Percentiles rank a stretch among this genome's conserved stretches.
phyloP scores from a whole-genome alignment of 805 yeast species.

The Danielozyma ontarioensis region DNA sequence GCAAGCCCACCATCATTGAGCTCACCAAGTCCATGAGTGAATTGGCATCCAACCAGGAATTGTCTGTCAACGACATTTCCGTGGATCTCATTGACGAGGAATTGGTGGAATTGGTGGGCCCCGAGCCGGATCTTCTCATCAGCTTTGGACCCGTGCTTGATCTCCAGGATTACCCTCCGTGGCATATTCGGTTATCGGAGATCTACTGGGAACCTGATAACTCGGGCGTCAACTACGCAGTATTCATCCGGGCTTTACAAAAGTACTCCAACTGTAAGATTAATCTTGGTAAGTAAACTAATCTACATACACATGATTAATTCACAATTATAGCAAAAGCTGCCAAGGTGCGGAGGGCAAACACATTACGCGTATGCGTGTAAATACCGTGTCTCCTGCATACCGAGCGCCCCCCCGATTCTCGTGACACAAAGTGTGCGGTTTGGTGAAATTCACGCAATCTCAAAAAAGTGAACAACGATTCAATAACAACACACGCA shows the following conservation, averaged over 20 bases:
- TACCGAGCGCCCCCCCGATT: not conserved
- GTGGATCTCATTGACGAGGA: slow-evolving; percentile 73
- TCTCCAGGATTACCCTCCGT: slow-evolving; percentile 94
- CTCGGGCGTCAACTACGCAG: slow-evolving; percentile 72
- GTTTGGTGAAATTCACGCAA: not conserved
- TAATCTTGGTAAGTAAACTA: slow-evolving; percentile 72
- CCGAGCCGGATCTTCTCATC: slow-evolving; percentile 88
- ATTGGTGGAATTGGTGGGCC: slow-evolving; percentile 68
- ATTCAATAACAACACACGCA: not conserved
- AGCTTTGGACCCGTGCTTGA: slow-evolving; percentile 84
- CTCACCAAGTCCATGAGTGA: slow-evolving; percentile 83
- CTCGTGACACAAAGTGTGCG: not conserved
- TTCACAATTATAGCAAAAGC: too few relatives aligned
- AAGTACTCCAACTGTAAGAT: slow-evolving; percentile 76
- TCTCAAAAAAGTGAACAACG: not conserved
- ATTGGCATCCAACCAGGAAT: slow-evolving; percentile 55
- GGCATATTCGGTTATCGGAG: slow-evolving; percentile 92
- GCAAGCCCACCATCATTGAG: slow-evolving; percentile 85
- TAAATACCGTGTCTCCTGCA: too few relatives aligned
- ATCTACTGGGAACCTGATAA: slow-evolving; percentile 89
- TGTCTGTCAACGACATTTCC: slow-evolving; percentile 62
- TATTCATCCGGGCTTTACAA: slow-evolving; percentile 72
- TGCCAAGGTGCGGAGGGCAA: too few relatives aligned
- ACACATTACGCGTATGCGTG: too few relatives aligned
- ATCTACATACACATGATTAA: too few relatives aligned